Conservation (phyloP, 768 basidiomycete species). For the Suillus ampliporus region DNA sequence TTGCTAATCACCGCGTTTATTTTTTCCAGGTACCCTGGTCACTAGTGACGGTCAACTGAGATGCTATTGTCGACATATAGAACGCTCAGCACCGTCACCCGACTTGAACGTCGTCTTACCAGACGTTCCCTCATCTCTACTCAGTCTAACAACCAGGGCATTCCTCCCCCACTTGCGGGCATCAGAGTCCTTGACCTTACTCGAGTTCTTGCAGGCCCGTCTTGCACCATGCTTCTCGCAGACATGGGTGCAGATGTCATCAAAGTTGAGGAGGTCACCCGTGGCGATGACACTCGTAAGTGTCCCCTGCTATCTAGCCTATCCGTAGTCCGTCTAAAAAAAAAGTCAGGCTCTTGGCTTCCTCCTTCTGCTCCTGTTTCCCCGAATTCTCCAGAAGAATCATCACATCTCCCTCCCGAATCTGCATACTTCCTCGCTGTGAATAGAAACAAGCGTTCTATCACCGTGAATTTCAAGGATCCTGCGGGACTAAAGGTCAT, state of each 20-base stretch:
- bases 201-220: conserved; percentile 90
- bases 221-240: conserved; percentile 91
- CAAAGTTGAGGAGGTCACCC: conserved; percentile 82
- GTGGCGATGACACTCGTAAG: conserved; percentile 90
- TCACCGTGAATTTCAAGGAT: conserved; percentile 88
- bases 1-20: background rate
- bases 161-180: conserved; percentile 79
- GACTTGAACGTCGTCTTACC: background rate
- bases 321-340: conserved; percentile 19
- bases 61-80: background rate
- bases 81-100: background rate
- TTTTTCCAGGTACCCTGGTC: background rate
- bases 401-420: conserved; percentile 80
- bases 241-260: conserved; percentile 93
- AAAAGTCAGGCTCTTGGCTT: conserved; percentile 60
- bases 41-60: background rate
- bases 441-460: conserved; percentile 89
- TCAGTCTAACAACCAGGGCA: conserved; percentile 43
- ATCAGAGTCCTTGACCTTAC: conserved; percentile 89
- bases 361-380: conserved; percentile 63
- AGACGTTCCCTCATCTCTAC: conserved; percentile 5
- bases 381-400: conserved; percentile 52
- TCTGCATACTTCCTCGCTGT: conserved; percentile 91
- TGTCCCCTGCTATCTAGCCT: conserved; percentile 21
- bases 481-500: conserved; percentile 79